A percentile compares a stretch with the other conserved stretches of the same genome.
Conservation (phyloP, 495 filamentous ascomycete species). For the Penicillium taxi region DNA sequence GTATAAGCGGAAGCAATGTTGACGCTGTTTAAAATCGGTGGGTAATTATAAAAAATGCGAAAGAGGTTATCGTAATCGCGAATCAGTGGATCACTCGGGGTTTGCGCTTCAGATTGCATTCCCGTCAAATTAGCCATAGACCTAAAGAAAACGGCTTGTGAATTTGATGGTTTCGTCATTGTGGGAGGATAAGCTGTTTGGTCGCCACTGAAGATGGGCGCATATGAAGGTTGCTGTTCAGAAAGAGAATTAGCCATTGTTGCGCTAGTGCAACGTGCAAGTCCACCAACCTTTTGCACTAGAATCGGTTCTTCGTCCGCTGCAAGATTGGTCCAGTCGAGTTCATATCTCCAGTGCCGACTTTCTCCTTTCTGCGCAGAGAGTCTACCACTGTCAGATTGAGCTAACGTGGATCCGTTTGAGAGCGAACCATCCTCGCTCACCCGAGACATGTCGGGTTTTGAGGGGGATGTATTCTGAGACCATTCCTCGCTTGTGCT, state of each 20-base stretch:
- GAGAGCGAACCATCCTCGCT: constrained; percentile 47
- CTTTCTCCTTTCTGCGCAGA: constrained; percentile 33
- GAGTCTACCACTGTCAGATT: constrained; percentile 29
- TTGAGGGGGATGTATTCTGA: constrained; percentile 19
- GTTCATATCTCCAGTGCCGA: constrained; percentile 75
- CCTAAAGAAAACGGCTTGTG: constrained; percentile 65
- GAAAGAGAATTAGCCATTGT: constrained; percentile 5
- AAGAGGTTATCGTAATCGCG: constrained; percentile 92
- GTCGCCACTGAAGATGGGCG: constrained; percentile 42
- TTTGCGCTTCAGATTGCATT: constrained; percentile 44
- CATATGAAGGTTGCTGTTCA: constrained; percentile 34
- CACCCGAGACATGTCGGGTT: constrained; percentile 45
- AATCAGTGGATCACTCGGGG: constrained; percentile 55
- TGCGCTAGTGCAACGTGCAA: neutral
- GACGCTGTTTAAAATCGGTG: constrained; percentile 67
- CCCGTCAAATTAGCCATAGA: constrained; percentile 70
- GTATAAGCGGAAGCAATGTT: constrained; percentile 87
- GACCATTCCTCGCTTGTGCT: constrained; percentile 85
- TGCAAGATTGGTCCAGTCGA: constrained; percentile 64
- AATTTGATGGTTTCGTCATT: constrained; percentile 45
- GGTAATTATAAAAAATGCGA: constrained; percentile 86
- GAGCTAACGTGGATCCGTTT: constrained; percentile 34
- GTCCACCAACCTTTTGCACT: constrained; percentile 60
- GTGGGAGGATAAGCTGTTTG: constrained; percentile 41
- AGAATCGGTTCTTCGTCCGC: constrained; percentile 81